Evolutionary conservation across 2,329 filamentous ascomycete genomes (phyloP).

Genomic region (Moelleriella libera): DNA sequence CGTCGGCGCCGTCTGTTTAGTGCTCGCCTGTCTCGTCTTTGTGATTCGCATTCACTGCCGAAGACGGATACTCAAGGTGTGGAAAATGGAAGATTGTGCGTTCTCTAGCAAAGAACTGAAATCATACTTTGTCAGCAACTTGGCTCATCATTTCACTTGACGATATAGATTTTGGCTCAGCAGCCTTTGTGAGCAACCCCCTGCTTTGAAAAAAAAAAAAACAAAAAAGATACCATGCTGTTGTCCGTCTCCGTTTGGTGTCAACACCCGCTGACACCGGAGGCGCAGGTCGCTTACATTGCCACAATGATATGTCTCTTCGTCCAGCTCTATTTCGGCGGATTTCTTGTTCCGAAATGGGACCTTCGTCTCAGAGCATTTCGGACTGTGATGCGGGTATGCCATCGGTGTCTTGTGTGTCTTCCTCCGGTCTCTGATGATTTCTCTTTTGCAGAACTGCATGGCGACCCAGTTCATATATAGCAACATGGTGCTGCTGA

Average conservation of each 20-base stretch:
- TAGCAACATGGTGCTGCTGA: background rate
- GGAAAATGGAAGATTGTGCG: background rate
- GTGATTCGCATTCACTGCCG: background rate
- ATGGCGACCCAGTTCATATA: background rate
- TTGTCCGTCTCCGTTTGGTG: background rate
- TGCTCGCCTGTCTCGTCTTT: background rate
- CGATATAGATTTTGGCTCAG: too few species aligned
- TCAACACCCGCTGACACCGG: background rate
- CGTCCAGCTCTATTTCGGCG: background rate
- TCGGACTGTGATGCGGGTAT: background rate
- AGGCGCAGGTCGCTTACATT: background rate
- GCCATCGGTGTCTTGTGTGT: background rate
- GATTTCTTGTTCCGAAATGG: background rate
- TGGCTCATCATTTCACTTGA: too few species aligned
- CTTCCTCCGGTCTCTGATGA: background rate
- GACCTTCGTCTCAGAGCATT: background rate
- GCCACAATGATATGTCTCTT: background rate
- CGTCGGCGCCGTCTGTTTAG: background rate
- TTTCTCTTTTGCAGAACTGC: background rate
- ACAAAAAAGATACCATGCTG: background rate
- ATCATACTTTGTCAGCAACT: too few species aligned
- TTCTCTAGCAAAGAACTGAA: too few species aligned
- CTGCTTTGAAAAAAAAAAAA: background rate
- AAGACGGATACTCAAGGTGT: background rate
- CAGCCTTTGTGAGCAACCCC: too few species aligned